Evolutionary conservation across 192 early-diverging fungal species (phyloP).

Genomic region (Coemansia sp.): DNA sequence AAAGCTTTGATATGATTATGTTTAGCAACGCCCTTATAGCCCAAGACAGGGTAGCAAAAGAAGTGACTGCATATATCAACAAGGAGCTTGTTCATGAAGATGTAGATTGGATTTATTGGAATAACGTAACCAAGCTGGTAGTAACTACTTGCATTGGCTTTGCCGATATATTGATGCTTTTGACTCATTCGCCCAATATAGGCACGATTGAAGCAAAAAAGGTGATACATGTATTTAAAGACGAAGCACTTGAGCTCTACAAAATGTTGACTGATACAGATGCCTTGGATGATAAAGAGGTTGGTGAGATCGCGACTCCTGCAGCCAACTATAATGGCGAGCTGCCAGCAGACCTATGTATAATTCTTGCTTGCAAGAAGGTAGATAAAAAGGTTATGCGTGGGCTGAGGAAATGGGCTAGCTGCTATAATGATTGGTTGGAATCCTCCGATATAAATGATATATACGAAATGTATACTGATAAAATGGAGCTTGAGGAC

Average conservation of each 20-base stretch:
- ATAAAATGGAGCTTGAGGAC: neutral
- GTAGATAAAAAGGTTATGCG: neutral
- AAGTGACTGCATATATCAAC: neutral
- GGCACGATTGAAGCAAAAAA: neutral
- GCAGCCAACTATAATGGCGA: neutral
- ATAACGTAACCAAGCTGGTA: neutral
- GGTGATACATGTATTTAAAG: neutral
- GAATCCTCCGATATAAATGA: neutral
- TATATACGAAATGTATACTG: neutral
- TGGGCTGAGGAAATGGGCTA: neutral
- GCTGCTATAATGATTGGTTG: neutral
- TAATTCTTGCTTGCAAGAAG: neutral
- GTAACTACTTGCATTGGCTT: neutral
- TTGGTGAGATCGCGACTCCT: neutral
- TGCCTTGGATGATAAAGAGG: neutral
- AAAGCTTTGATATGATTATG: neutral
- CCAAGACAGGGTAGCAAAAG: neutral
- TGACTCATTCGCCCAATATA: neutral
- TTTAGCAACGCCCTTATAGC: neutral
- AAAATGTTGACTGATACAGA: neutral
- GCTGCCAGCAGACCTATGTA: neutral
- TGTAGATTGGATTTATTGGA: neutral
- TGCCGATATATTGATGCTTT: neutral
- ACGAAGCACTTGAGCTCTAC: neutral
- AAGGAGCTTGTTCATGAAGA: neutral